Conservation (phyloP, 2,329 filamentous ascomycete genomes). For the Xylaria sp. region DNA sequence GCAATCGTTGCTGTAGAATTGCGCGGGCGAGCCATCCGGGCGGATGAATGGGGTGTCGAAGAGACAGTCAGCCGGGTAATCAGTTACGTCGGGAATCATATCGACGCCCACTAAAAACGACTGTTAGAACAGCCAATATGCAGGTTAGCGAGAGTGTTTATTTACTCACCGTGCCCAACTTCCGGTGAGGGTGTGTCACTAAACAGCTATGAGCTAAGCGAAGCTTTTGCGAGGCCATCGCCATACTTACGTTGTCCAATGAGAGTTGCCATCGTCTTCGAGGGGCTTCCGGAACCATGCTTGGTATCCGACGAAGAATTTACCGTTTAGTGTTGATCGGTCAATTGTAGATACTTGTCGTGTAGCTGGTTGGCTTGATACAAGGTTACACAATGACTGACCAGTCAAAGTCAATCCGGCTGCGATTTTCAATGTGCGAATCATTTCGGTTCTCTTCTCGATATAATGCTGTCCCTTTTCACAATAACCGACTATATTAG, state of each 20-base stretch:
- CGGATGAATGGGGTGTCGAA: conserved; percentile 42
- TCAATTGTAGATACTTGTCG: conserved; percentile 39
- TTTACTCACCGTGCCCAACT: conserved; percentile 39
- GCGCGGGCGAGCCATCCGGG: conserved; percentile 33
- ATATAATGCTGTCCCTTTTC: neutral
- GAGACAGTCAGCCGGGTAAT: conserved; percentile 41
- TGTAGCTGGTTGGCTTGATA: neutral
- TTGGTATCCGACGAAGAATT: conserved; percentile 44
- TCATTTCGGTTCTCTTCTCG: conserved; percentile 13
- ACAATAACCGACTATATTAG: neutral
- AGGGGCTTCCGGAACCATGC: conserved; percentile 44
- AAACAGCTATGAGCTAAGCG: conserved; percentile 3
- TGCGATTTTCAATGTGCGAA: conserved; percentile 22
- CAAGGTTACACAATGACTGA: conserved; percentile 19
- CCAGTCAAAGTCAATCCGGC: conserved; percentile 24
- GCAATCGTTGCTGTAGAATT: conserved; percentile 43
- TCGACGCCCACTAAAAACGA: conserved; percentile 39
- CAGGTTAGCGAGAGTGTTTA: neutral
- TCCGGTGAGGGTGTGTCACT: conserved; percentile 39
- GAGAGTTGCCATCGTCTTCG: conserved; percentile 42
- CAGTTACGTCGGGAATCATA: conserved; percentile 42
- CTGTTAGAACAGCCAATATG: conserved; percentile 4
- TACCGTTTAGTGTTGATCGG: conserved; percentile 42
- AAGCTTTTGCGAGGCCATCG: neutral
- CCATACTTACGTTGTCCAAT: conserved; percentile 42